These are phyloP conservation scores for Sordariomycetes sp. DNA, from an alignment of 2,329 filamentous ascomycete species.

Conservation along the genomic window DNA sequence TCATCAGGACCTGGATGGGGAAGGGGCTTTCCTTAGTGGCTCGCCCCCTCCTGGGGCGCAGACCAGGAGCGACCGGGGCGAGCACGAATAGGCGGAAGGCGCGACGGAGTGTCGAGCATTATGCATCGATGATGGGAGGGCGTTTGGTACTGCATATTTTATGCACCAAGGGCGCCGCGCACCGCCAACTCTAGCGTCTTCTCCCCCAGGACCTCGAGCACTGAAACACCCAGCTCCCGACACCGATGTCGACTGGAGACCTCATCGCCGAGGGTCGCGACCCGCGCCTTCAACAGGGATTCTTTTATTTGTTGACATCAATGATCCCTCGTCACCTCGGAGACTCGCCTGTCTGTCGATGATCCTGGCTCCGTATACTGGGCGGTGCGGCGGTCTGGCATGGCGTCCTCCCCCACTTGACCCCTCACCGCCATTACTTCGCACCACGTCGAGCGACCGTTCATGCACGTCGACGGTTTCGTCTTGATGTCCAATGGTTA, in stretches of 20 bases:
- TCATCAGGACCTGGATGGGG: not conserved
- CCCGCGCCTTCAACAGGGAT: not conserved
- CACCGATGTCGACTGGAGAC: not conserved
- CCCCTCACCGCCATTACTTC: constrained; percentile 3
- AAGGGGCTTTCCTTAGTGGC: not conserved
- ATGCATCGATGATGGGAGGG: not conserved
- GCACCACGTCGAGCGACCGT: not conserved
- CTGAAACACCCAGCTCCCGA: not conserved
- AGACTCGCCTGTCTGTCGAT: not conserved
- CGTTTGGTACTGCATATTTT: not conserved
- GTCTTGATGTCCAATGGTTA: not conserved
- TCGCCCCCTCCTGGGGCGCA: not conserved
- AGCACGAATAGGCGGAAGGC: not conserved
- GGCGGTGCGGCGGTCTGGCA: not conserved
- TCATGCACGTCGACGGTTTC: not conserved
- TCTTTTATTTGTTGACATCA: not conserved
- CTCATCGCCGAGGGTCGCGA: not conserved
- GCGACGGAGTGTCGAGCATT: not conserved
- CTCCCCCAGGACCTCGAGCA: too few relatives aligned
- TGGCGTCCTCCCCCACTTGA: not conserved
- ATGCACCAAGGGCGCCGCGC: not conserved
- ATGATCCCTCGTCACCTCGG: not conserved
- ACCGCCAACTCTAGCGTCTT: not conserved
- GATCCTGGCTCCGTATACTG: not conserved
- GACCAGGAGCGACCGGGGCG: not conserved